Conservation (phyloP, 495 filamentous ascomycete species). For the Pyrenula massariospora region DNA sequence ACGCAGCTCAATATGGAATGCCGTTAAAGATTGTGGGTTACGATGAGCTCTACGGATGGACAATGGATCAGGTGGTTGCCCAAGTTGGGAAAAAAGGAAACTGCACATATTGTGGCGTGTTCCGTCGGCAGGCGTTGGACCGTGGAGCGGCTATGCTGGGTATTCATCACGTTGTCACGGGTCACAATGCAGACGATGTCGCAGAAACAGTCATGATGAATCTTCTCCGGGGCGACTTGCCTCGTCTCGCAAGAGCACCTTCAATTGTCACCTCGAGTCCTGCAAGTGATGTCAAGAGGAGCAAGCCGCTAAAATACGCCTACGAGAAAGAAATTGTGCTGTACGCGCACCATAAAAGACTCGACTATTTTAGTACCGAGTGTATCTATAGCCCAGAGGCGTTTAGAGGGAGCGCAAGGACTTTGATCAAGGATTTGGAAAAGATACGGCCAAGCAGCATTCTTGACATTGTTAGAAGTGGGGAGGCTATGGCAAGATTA, state of each 20-base stretch:
- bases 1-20: slow-evolving; percentile 83
- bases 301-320: slow-evolving; percentile 93
- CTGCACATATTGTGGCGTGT: slow-evolving; percentile 97
- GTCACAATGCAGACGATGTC: slow-evolving; percentile 95
- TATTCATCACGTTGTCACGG: slow-evolving; percentile 91
- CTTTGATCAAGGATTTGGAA: slow-evolving; percentile 89
- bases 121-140: slow-evolving; percentile 87
- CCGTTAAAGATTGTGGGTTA: slow-evolving; percentile 85
- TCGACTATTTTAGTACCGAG: slow-evolving; percentile 97
- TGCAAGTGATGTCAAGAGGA: slow-evolving; percentile 71
- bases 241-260: slow-evolving; percentile 79
- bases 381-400: slow-evolving; percentile 98
- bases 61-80: slow-evolving; percentile 95
- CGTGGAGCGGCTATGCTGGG: slow-evolving; percentile 78
- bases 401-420: slow-evolving; percentile 86
- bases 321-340: slow-evolving; percentile 99
- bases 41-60: slow-evolving; percentile 93
- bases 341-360: slow-evolving; percentile 88
- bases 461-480: slow-evolving; percentile 85
- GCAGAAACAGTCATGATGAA: slow-evolving; percentile 99
- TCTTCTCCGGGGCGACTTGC: slow-evolving; percentile 77
- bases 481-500: slow-evolving; percentile 87
- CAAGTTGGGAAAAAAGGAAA: slow-evolving; percentile 97
- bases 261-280: slow-evolving; percentile 75
- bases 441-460: slow-evolving; percentile 87